phyloP scores from a whole-genome alignment of 768 basidiomycete species.

The Mycena olivaceomarginata region DNA sequence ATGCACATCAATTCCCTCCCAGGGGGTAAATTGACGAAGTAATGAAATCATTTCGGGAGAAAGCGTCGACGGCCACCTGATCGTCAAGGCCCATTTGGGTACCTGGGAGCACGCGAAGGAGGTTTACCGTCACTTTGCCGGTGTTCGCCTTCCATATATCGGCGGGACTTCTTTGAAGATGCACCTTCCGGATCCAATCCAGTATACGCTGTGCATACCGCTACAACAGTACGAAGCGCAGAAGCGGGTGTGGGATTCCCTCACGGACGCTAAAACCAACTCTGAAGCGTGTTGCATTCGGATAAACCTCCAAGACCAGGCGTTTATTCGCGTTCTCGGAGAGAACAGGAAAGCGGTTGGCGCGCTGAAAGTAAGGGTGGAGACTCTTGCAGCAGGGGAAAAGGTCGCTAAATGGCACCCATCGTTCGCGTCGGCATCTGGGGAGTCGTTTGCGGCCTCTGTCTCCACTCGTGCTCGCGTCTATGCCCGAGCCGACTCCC shows the following conservation, averaged over 20 bases:
- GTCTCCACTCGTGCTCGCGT: slow-evolving; percentile 7
- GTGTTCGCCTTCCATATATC: not conserved
- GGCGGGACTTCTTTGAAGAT: slow-evolving; percentile 12
- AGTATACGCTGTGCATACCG: slow-evolving; percentile 5
- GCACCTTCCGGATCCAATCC: slow-evolving; percentile 18
- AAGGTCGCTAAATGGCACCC: not conserved
- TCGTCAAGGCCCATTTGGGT: slow-evolving; percentile 12
- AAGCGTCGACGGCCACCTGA: slow-evolving; percentile 5
- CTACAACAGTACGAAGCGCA: not conserved
- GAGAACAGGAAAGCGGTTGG: slow-evolving; percentile 15
- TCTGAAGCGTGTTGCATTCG: slow-evolving; percentile 5
- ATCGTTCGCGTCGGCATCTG: not conserved
- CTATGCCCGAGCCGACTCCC: not conserved
- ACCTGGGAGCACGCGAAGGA: slow-evolving; percentile 9
- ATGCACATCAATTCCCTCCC: not conserved
- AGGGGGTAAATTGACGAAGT: not conserved
- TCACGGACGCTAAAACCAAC: slow-evolving; percentile 3
- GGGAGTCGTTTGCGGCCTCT: slow-evolving; percentile 1
- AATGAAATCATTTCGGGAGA: slow-evolving; percentile 5
- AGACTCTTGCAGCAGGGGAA: slow-evolving; percentile 17
- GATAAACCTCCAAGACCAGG: slow-evolving; percentile 1
- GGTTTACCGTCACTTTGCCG: slow-evolving; percentile 3
- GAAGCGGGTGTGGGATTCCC: slow-evolving; percentile 10
- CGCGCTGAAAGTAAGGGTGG: slow-evolving; percentile 7
- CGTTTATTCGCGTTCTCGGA: not conserved